phyloP scores from a whole-genome alignment of 768 basidiomycete genomes.

The Sarcomyxa edulis region DNA sequence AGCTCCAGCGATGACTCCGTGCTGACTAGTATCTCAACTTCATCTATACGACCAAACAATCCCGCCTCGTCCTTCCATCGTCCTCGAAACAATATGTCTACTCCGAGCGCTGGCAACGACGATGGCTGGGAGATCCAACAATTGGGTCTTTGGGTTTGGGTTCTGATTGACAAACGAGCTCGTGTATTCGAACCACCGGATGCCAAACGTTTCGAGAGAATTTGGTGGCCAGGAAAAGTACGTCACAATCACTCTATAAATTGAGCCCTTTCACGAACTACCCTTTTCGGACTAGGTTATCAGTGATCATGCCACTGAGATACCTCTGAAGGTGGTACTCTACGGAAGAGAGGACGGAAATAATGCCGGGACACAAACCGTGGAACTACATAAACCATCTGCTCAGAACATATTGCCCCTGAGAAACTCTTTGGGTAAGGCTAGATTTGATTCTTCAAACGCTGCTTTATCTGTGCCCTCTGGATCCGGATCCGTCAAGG shows the following conservation, averaged over 20 bases:
- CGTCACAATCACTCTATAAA: too few species aligned
- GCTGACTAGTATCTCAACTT: too few species aligned
- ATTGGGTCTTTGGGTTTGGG: slow-evolving; percentile 44
- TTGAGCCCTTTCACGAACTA: too few species aligned
- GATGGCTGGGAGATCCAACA: slow-evolving; percentile 17
- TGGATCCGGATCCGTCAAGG: slow-evolving; percentile 6
- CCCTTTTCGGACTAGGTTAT: too few species aligned
- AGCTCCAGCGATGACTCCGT: too few species aligned
- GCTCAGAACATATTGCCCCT: slow-evolving; percentile 4
- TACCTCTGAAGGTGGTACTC: slow-evolving; percentile 20
- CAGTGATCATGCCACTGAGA: neutral
- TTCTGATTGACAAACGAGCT: slow-evolving; percentile 39
- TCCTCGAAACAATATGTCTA: too few species aligned
- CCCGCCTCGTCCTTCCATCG: too few species aligned
- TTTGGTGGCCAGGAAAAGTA: slow-evolving; percentile 77
- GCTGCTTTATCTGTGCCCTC: slow-evolving; percentile 18
- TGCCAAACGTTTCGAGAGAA: slow-evolving; percentile 13
- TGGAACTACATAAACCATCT: slow-evolving; percentile 30
- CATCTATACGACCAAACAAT: too few species aligned
- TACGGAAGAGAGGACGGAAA: slow-evolving; percentile 30
- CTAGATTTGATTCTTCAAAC: slow-evolving; percentile 38
- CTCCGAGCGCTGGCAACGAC: too few species aligned
- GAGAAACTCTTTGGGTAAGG: slow-evolving; percentile 18
- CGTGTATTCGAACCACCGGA: slow-evolving; percentile 23
- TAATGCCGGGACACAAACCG: slow-evolving; percentile 32